phyloP scores from a whole-genome alignment of 2,329 filamentous ascomycete species.

The Onygenales sp. region DNA sequence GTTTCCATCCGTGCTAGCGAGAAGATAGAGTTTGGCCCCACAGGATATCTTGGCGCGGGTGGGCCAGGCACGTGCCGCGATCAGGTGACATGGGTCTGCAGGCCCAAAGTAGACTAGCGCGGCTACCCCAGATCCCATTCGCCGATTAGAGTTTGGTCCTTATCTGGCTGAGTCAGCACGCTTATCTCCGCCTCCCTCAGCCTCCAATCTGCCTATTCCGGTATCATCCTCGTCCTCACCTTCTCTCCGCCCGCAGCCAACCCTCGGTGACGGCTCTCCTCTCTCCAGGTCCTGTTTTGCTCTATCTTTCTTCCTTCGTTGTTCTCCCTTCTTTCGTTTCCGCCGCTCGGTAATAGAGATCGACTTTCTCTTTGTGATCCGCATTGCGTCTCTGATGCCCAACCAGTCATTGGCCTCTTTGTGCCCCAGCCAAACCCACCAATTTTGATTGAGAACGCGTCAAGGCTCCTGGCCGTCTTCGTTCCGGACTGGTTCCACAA shows the following conservation, averaged over 20 bases:
- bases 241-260: not conserved
- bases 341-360: not conserved
- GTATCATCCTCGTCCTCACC: not conserved
- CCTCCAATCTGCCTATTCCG: not conserved
- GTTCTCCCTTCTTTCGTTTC: not conserved
- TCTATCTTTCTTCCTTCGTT: not conserved
- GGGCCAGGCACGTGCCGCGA: too few species aligned
- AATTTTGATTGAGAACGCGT: too few species aligned
- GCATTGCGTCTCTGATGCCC: not conserved
- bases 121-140: not conserved
- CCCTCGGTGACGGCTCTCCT: not conserved
- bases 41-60: too few species aligned
- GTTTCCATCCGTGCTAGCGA: too few species aligned
- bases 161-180: not conserved
- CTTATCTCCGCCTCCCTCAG: not conserved
- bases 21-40: too few species aligned
- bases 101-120: not conserved
- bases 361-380: not conserved
- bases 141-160: not conserved
- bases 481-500: too few species aligned
- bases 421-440: not conserved
- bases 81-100: not conserved
- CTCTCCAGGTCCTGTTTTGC: not conserved
- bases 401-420: not conserved
- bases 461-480: too few species aligned